A percentile compares a stretch with the other conserved stretches of the same genome.
phyloP scores from a whole-genome alignment of 1,284 basidiomycete genomes.

The Jaminaea rosea region DNA sequence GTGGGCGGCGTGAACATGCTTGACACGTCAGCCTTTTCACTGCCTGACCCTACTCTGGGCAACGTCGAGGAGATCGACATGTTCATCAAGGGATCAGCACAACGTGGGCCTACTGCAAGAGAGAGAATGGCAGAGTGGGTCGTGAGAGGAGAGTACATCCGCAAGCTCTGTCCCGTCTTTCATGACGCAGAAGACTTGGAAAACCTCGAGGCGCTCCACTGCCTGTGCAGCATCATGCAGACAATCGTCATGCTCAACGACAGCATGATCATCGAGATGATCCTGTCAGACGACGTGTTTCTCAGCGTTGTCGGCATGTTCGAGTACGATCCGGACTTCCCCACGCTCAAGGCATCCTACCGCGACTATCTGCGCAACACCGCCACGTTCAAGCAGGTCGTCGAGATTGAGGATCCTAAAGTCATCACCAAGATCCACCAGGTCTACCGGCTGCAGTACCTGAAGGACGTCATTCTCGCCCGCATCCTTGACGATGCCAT shows the following conservation, averaged over 20 bases:
- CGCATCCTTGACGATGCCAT: constrained; percentile 90
- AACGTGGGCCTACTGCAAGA: constrained; percentile 53
- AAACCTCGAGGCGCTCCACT: constrained; percentile 76
- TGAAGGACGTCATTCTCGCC: constrained; percentile 95
- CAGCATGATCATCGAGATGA: constrained; percentile 85
- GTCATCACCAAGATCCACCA: constrained; percentile 66
- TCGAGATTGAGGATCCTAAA: constrained; percentile 37
- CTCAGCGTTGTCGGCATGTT: constrained; percentile 88
- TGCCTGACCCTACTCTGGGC: constrained; percentile 46
- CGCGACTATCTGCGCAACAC: constrained; percentile 78
- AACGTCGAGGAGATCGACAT: constrained; percentile 45
- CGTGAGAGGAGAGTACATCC: constrained; percentile 69
- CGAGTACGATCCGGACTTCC: constrained; percentile 95
- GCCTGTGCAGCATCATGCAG: constrained; percentile 84
- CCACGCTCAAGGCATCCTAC: constrained; percentile 87
- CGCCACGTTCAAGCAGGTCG: constrained; percentile 58
- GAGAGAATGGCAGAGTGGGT: constrained; percentile 64
- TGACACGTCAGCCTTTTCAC: constrained; percentile 21
- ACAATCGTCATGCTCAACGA: constrained; percentile 95
- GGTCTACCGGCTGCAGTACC: constrained; percentile 88
- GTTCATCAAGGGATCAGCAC: constrained; percentile 29
- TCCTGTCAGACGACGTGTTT: constrained; percentile 86
- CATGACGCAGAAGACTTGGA: constrained; percentile 85
- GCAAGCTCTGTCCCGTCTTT: constrained; percentile 72
- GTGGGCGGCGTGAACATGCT: constrained; percentile 20